Base-by-base conservation (phyloP, 2,329 filamentous ascomycete species). In the Colletotrichum magnum region DNA sequence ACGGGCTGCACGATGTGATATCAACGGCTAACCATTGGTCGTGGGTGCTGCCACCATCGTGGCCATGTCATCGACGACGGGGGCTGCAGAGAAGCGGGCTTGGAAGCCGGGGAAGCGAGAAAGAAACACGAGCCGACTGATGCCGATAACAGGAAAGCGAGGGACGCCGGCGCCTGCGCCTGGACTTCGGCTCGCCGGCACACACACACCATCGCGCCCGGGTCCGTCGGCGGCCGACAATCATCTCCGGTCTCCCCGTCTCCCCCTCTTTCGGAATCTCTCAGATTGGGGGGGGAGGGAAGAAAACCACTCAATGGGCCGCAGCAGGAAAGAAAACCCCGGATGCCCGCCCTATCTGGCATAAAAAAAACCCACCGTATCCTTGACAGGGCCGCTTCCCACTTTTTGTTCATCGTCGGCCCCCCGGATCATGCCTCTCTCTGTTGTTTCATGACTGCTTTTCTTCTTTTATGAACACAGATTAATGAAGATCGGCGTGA, bases 401-500 rank as follows among this genome's bases (percentile, higher is more conserved):
- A 45, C 47, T 32, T 32, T 48, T 56, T n/a, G 12, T 47, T 41
- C 36, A 26, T 15, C 43, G n/a, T 21, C 12, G 32, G 32, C 32
- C 32, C 39, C 39, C 57, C 21, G 45, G 48, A 51, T 43, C 54
- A 61, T 21, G 54, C 26, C 21, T 45, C 36, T 24, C 21, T 24
- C 21, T 24, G n/a, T 64, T 12, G 16, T 50, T 36, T 64, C 18
- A 53, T 48, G 32, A 36, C 54, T 28, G 21, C 52, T 50, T 51
- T 47, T 47, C 43, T 56, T 16, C 10, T 47, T 50, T 51, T 21
- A 51, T 52, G 43, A 66, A 52, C 28, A 36, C 56, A 56, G 51
- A 54, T 66, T 54, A 41, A 69, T 60, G 62, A 41, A 47, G 66
- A 69, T 67, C 62, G 43, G 51, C 62, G 51, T 51, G 57, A 48